Evolutionary conservation across 2,329 filamentous ascomycete genomes (phyloP), one percentile per base, ranked within the genome.

Genomic region (Penicillium sp.): DNA sequence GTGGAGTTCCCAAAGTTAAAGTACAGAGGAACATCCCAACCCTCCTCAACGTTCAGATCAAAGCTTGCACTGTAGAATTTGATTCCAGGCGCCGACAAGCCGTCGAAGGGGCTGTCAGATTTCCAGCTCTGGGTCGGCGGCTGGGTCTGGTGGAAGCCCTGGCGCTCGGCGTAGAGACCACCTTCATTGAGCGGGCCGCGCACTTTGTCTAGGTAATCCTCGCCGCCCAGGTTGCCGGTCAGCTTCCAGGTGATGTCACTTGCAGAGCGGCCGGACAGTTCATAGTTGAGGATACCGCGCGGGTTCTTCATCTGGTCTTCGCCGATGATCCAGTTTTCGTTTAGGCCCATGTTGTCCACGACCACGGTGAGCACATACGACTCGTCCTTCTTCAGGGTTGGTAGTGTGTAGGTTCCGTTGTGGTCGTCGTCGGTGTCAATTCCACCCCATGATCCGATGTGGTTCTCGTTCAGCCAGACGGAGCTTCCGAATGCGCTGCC

Each of bases 291-390:
- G 52, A 86, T 80, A 20, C 83, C 83, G 20, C 82, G 79, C 0
- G 83, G 83, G 31, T 75, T 74, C 69, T 85, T 77, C 79, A 87
- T 88, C 9, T 74, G 69, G 26, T 88, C 85, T 2, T 68, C 64
- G 1, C 85, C 86, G 0, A 86, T 81, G 2, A 75, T 75, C 77
- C 82, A 85, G 70, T 88, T 85, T 62, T 88, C 84, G 57, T 90
- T 82, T 0, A 90, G 76, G 0, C 89, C 89, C 75, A 86, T 89
- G 70, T 87, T 87, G 70, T 92, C 89, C 14, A 92, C 76, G 0
- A 91, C 72, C 1, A 92, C 76, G 0, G 89, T 92, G 60, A 92
- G 69, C 11, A 87, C 78, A 66, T 89, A 85, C 0, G 71, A 63
- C 24, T 78, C 75, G 4, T 82, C 85, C 0, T 76, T 67, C 0